These are phyloP conservation scores for Ambrosia hybrid DNA, from an alignment of 140 eudicot genomes.

Conservation along the genomic window DNA sequence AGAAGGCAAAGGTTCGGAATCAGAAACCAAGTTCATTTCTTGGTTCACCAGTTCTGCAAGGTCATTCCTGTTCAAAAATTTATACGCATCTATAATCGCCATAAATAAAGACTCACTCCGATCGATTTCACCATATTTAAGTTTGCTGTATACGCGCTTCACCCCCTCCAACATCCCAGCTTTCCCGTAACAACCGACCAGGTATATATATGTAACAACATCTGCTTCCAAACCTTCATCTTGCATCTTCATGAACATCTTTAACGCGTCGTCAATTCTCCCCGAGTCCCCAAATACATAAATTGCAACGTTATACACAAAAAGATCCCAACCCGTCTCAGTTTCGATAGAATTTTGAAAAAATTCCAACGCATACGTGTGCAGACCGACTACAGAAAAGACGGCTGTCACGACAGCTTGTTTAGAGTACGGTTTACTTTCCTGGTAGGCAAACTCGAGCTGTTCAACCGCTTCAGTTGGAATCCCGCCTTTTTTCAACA, in stretches of 20 bases:
- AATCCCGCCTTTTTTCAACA: conserved; percentile 63
- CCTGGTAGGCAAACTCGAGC: conserved; percentile 55
- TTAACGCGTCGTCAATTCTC: conserved; percentile 61
- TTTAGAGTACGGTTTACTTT: conserved; percentile 49
- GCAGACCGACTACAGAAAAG: conserved; percentile 58
- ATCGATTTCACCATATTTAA: conserved; percentile 58
- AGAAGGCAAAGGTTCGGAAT: conserved; percentile 29
- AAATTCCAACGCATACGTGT: conserved; percentile 51
- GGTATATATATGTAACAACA: conserved; percentile 54
- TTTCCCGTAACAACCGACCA: conserved; percentile 69
- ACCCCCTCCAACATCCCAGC: conserved; percentile 82
- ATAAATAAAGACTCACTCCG: conserved; percentile 54
- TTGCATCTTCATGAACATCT: conserved; percentile 72
- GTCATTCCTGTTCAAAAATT: conserved; percentile 43
- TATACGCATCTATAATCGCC: conserved; percentile 70
- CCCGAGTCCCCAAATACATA: conserved; percentile 54
- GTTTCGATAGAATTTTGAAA: conserved; percentile 39
- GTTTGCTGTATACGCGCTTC: conserved; percentile 53
- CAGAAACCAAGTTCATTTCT: conserved; percentile 65
- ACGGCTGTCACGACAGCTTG: conserved; percentile 58
- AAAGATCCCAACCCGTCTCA: conserved; percentile 36
- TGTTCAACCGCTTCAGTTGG: conserved; percentile 58
- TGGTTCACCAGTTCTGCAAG: conserved; percentile 76
- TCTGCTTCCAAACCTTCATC: conserved; percentile 77
- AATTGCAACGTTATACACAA: conserved; percentile 69